These are phyloP conservation scores for Oxyria digyna DNA, from an alignment of 148 eudicot genomes.

Conservation along the genomic window DNA sequence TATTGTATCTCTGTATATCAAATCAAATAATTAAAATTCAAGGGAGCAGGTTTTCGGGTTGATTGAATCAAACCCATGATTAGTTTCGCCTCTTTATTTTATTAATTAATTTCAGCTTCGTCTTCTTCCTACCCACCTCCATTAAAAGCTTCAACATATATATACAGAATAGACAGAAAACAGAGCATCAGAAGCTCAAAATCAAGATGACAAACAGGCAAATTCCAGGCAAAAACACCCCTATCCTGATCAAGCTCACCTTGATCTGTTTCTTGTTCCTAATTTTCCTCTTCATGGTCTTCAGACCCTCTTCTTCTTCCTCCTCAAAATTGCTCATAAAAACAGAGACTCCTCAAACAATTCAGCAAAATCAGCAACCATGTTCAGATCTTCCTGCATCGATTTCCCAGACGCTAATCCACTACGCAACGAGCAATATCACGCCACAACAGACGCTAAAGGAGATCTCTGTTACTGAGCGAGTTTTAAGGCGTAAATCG, in stretches of 20 bases:
- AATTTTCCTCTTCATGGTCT: not conserved
- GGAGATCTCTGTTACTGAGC: slow-evolving; percentile 23
- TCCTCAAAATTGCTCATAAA: not conserved
- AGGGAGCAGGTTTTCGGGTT: not conserved
- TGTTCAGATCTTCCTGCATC: not conserved
- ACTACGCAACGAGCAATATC: slow-evolving; percentile 33
- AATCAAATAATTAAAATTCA: not conserved
- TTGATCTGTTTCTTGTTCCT: not conserved
- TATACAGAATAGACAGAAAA: not conserved
- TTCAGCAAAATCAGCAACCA: not conserved
- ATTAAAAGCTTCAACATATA: not conserved
- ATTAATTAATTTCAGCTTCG: not conserved
- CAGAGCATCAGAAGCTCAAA: not conserved
- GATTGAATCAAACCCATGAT: not conserved
- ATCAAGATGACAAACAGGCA: not conserved
- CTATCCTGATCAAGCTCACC: not conserved
- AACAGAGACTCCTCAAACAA: not conserved
- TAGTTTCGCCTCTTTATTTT: no score
- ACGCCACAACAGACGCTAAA: slow-evolving; percentile 30
- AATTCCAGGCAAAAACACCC: not conserved
- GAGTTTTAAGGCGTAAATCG: slow-evolving; percentile 20
- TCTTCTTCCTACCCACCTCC: not conserved
- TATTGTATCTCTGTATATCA: not conserved
- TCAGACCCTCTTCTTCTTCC: not conserved
- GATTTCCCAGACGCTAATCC: slow-evolving; percentile 19